Base-by-base conservation (phyloP, 2,329 filamentous ascomycete species). In the Fusarium sp. region DNA sequence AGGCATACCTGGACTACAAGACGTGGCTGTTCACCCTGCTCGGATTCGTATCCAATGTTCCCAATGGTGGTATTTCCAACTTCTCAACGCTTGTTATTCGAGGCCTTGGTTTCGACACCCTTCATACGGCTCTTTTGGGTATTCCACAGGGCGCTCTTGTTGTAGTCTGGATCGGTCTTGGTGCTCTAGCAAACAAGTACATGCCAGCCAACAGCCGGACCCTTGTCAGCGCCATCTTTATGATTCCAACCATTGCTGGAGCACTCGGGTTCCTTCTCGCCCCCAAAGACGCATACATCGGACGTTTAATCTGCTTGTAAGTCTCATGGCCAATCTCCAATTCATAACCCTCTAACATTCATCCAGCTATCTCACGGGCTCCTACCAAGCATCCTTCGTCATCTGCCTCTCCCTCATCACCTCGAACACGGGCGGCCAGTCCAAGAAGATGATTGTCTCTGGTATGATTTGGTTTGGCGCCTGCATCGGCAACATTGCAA, bases 401-500 rank as follows among this genome's bases (percentile, higher is more conserved):
- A 73, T 81, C 21, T 75, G 70, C 3, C 75, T 85, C 0, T 81
- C 80, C 2, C 78, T 85, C 58, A 81, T 81, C 40, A 83, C 82
- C 0, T 82, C 82, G 36, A 86, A 86, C 67, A 82, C 81, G 0
- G 82, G 79, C 1, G 86, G 86, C 0, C 85, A 88, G 63, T 88
- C 86, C 2, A 89, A 89, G 73, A 88, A 90, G 72, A 86, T 89
- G 44, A 84, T 89, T 24, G 87, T 86, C n/a, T 88, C 87, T 21
- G 86, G 85, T 2, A 83, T 87, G 56, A 79, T 88, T 3, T 89
- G 87, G 77, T 78, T 89, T 11, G 86, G 85, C 1, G 86, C 86
- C 56, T 88, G 86, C 68, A 81, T 84, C 2, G 87, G 87, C 7
- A 89, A 89, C 69, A 87, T 89, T 40, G 83, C 82, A 6, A 85